Percentiles rank a stretch among this genome's conserved stretches.
Conservation (phyloP, 2,329 filamentous ascomycete genomes). For the Akanthomyces muscarius region DNA sequence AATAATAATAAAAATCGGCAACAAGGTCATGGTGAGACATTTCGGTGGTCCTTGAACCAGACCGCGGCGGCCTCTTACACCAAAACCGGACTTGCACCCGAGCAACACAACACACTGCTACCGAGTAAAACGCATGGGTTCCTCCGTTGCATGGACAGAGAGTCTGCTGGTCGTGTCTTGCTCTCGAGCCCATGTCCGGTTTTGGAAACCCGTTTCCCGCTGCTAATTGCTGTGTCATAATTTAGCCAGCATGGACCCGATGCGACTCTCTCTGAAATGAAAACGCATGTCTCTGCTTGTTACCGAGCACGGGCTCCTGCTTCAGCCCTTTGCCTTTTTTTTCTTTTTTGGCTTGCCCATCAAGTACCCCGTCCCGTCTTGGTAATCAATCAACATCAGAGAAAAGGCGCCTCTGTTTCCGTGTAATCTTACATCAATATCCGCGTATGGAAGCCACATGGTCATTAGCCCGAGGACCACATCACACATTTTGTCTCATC, state of each 20-base stretch:
- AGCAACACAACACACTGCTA: background rate
- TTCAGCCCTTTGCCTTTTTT: background rate
- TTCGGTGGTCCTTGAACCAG: background rate
- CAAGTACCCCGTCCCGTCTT: background rate
- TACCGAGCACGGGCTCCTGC: constrained; percentile 1
- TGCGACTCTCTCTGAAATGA: background rate
- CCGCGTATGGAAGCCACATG: constrained; percentile 4
- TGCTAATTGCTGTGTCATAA: background rate
- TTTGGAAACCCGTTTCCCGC: background rate
- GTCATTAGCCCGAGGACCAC: background rate
- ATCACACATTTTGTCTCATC: background rate
- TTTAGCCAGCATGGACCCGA: background rate
- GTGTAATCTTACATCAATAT: background rate
- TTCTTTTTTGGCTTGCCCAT: background rate
- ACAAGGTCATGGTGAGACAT: constrained; percentile 12
- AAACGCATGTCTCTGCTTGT: background rate
- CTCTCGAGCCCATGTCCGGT: background rate
- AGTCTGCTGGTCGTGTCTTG: background rate
- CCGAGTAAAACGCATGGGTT: background rate
- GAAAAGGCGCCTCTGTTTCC: no score
- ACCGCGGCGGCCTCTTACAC: constrained; percentile 4
- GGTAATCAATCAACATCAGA: no score
- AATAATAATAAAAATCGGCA: background rate
- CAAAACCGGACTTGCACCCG: constrained; percentile 2
- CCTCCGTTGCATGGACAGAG: background rate